phyloP scores from a whole-genome alignment of 23 red algal species.

The Pyropia haitanensis region DNA sequence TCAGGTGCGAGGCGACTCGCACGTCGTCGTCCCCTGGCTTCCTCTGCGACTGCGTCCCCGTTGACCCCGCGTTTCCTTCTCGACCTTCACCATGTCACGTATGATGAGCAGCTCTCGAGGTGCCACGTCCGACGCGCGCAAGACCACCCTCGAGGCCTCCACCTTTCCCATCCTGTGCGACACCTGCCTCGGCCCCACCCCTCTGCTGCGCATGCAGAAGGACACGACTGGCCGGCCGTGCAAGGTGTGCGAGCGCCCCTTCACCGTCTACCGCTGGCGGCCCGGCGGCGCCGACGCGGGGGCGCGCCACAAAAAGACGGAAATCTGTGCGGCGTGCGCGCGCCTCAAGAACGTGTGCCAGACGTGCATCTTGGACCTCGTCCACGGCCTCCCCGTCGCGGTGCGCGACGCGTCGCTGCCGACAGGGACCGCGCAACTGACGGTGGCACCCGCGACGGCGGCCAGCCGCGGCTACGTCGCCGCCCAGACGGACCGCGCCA shows the following conservation, averaged over 20 bases:
- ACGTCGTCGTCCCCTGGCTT: no score
- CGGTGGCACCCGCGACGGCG: conserved; percentile 52
- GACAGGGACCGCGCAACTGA: conserved; percentile 29
- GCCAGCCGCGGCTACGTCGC: conserved; percentile 57
- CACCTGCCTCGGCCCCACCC: conserved; percentile 78
- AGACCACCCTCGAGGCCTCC: neutral
- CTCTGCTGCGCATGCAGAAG: conserved; percentile 58
- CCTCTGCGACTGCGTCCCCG: no score
- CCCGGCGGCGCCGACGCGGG: conserved; percentile 46
- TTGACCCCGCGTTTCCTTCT: no score
- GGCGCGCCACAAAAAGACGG: conserved; percentile 80
- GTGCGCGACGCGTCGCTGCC: conserved; percentile 68
- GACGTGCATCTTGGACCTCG: conserved; percentile 78
- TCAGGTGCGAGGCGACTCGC: no score
- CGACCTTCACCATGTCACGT: no score
- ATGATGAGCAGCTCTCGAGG: no score
- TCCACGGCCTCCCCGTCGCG: conserved; percentile 62
- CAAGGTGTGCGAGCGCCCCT: conserved; percentile 77
- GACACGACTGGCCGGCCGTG: conserved; percentile 54
- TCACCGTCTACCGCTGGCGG: conserved; percentile 69
- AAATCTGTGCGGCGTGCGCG: conserved; percentile 72
- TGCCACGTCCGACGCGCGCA: no score
- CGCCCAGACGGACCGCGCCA: conserved; percentile 47
- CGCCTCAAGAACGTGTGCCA: conserved; percentile 83
- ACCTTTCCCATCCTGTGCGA: conserved; percentile 78